Percentiles rank a stretch among this genome's conserved stretches.
Conservation (phyloP, 108 stramenopile genomes). For the Nitzschia putrida region DNA sequence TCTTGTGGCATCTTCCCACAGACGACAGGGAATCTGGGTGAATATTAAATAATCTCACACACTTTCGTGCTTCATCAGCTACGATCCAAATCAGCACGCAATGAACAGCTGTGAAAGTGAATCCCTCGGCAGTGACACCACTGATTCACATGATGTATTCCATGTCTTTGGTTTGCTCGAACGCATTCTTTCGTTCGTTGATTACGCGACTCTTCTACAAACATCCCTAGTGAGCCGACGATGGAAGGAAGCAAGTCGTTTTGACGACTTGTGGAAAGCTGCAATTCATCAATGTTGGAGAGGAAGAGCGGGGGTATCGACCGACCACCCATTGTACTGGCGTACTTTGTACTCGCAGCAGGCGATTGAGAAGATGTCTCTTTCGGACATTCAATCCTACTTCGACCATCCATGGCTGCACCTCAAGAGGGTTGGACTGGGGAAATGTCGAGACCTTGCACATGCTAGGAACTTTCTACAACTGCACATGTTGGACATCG, state of each 20-base stretch:
- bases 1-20: no score
- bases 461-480: slow-evolving; percentile 6
- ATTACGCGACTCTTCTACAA: slow-evolving; percentile 10
- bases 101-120: no score
- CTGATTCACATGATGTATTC: slow-evolving; percentile 6
- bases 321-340: slow-evolving; percentile 26
- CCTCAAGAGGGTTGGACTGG: not conserved
- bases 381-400: slow-evolving; percentile 10
- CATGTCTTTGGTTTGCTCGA: slow-evolving; percentile 31
- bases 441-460: not conserved
- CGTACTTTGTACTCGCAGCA: slow-evolving; percentile 23
- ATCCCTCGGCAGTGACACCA: no score
- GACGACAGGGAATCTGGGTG: no score
- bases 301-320: slow-evolving; percentile 2
- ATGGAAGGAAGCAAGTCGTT: slow-evolving; percentile 34
- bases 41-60: no score
- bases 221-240: slow-evolving; percentile 27
- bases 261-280: slow-evolving; percentile 25
- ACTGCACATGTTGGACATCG: slow-evolving; percentile 37
- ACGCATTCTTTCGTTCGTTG: slow-evolving; percentile 19
- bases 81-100: no score
- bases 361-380: slow-evolving; percentile 7
- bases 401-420: slow-evolving; percentile 25
- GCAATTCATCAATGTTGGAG: slow-evolving; percentile 15
- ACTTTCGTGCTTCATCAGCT: no score